These are phyloP conservation scores for Emmonsiellopsis sp. DNA, from an alignment of 2,329 filamentous ascomycete species.

Conservation along the genomic window DNA sequence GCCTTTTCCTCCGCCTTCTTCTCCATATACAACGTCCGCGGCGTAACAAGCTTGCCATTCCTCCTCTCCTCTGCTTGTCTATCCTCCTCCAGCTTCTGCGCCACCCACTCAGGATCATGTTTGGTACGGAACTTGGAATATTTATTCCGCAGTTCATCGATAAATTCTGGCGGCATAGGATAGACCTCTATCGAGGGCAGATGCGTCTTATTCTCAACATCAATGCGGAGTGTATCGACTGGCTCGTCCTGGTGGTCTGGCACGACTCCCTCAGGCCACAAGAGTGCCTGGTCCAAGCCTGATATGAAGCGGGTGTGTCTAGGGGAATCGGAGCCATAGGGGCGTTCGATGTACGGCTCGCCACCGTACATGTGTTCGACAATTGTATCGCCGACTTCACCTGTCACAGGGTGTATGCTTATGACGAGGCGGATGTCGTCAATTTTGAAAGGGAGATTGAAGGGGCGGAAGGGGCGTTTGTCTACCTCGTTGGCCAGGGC, in stretches of 20 bases:
- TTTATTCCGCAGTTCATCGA: conserved; percentile 78
- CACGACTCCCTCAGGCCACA: conserved; percentile 57
- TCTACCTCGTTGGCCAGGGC: conserved; percentile 26
- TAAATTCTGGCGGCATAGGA: conserved; percentile 68
- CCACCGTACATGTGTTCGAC: conserved; percentile 59
- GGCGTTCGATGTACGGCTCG: conserved; percentile 42
- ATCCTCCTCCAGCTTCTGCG: conserved; percentile 53
- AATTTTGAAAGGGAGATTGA: conserved; percentile 54
- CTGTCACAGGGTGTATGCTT: conserved; percentile 56
- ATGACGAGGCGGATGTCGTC: conserved; percentile 70
- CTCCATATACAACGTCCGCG: conserved; percentile 33
- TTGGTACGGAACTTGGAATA: conserved; percentile 74
- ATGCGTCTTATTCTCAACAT: conserved; percentile 66
- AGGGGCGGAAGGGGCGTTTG: conserved; percentile 35
- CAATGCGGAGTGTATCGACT: conserved; percentile 64
- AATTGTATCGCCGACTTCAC: conserved; percentile 61
- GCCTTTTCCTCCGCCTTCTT: conserved; percentile 26
- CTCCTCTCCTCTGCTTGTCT: conserved; percentile 36
- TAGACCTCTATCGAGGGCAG: conserved; percentile 65
- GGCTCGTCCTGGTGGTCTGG: conserved; percentile 46
- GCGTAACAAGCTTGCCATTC: conserved; percentile 38
- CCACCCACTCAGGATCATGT: conserved; percentile 66
- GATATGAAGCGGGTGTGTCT: conserved; percentile 49
- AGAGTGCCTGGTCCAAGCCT: conserved; percentile 62
- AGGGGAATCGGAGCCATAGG: conserved; percentile 34